Conservation (phyloP, 441 rosid genomes). For the Populus trichocarpa region DNA sequence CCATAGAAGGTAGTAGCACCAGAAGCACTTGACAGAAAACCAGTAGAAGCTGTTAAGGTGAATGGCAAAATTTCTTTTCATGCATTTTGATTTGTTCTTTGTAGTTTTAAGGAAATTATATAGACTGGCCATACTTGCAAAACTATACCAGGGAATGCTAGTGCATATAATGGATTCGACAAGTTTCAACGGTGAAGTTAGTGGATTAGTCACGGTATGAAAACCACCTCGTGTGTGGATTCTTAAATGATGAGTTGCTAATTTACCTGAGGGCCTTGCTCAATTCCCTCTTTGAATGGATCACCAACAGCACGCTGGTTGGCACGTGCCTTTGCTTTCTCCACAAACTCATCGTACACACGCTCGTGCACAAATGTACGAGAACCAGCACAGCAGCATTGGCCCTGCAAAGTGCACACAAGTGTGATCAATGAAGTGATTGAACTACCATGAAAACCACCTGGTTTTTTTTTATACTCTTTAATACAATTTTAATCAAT, state of each 20-base stretch:
- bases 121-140: not conserved
- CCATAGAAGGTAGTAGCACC: not conserved
- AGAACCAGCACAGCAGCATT: slow-evolving; percentile 90
- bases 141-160: not conserved
- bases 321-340: slow-evolving; percentile 81
- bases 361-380: slow-evolving; percentile 81
- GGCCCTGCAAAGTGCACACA: slow-evolving; percentile 51
- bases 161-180: not conserved
- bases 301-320: slow-evolving; percentile 70
- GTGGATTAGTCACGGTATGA: not conserved
- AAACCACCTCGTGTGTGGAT: not conserved
- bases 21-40: not conserved
- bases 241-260: not conserved
- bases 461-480: not conserved
- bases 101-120: not conserved
- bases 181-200: not conserved
- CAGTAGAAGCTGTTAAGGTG: not conserved
- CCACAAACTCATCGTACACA: slow-evolving; percentile 72
- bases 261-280: slow-evolving; percentile 91
- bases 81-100: not conserved
- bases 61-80: not conserved
- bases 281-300: slow-evolving; percentile 73
- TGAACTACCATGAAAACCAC: not conserved
- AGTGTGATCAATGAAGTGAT: not conserved
- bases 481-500: no score